phyloP scores from a whole-genome alignment of 2,329 filamentous ascomycete genomes.

The Podosphaera xanthii region DNA sequence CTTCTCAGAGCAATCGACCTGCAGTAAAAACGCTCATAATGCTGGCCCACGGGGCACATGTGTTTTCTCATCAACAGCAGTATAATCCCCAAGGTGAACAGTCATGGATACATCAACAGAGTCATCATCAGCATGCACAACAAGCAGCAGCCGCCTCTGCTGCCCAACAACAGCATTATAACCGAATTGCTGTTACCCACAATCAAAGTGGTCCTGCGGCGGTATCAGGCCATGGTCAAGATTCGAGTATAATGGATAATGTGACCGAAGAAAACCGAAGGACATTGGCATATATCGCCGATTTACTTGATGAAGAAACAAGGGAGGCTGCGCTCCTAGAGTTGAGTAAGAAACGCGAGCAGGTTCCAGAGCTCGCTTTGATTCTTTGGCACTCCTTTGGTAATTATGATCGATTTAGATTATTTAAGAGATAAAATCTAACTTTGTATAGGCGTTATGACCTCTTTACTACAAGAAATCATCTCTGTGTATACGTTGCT shows the following conservation, averaged over 20 bases:
- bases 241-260: conserved; percentile 36
- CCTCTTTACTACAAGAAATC: conserved; percentile 87
- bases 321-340: conserved; percentile 82
- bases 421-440: conserved; percentile 6
- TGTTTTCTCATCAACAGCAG: conserved; percentile 47
- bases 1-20: neutral
- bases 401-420: conserved; percentile 23
- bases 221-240: conserved; percentile 27
- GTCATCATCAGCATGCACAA: conserved; percentile 19
- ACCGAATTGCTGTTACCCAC: conserved; percentile 45
- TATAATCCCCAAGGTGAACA: conserved; percentile 34
- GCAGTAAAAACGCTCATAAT: conserved; percentile 18
- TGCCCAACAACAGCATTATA: conserved; percentile 37
- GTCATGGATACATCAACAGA: conserved; percentile 37
- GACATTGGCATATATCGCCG: conserved; percentile 81
- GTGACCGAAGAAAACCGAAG: conserved; percentile 78
- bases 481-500: conserved; percentile 95
- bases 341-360: conserved; percentile 94
- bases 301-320: conserved; percentile 67
- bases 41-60: conserved; percentile 35
- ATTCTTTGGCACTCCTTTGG: conserved; percentile 98
- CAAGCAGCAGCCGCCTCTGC: conserved; percentile 17
- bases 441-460: conserved; percentile 63
- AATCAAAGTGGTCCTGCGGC: conserved; percentile 21
- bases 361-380: conserved; percentile 85